Evolutionary conservation across 2,329 filamentous ascomycete genomes (phyloP).

Genomic region (Dactylonectria estremocensis): DNA sequence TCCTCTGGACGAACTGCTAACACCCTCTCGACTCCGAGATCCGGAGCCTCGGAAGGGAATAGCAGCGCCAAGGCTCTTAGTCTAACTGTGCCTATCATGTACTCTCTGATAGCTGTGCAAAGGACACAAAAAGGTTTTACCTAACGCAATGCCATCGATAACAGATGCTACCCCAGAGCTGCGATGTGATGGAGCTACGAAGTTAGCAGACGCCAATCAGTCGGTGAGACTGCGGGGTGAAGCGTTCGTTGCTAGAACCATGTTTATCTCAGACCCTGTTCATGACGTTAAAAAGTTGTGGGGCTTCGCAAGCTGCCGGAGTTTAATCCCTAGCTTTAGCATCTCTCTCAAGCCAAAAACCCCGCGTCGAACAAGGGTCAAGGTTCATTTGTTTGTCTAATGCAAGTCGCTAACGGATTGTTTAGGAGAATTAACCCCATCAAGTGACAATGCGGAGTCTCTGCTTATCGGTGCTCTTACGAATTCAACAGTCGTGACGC

Average conservation of each 20-base stretch:
- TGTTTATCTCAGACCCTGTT: slow-evolving; percentile 18
- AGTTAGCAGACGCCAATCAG: slow-evolving; percentile 6
- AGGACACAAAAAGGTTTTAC: slow-evolving; percentile 1
- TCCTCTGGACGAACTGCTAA: slow-evolving; percentile 1
- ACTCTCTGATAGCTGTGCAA: not conserved
- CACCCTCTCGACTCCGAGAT: not conserved
- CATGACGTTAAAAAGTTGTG: not conserved
- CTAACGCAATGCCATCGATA: not conserved
- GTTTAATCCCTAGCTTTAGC: not conserved
- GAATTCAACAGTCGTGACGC: not conserved
- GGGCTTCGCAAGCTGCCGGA: not conserved
- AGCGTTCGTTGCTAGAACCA: not conserved
- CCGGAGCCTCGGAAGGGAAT: not conserved
- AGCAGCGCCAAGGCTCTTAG: not conserved
- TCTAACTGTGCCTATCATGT: not conserved
- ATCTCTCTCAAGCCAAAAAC: not conserved
- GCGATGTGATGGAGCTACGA: not conserved
- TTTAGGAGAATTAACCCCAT: not conserved
- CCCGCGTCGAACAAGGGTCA: no score
- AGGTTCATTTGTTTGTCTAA: no score
- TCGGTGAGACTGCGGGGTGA: slow-evolving; percentile 32
- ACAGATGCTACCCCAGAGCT: not conserved
- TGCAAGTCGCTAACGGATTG: not conserved
- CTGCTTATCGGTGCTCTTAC: not conserved
- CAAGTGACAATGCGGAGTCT: not conserved